These are phyloP conservation scores for Oryza nivara DNA, from an alignment of 176 grass and related monocot species.

Conservation along the genomic window DNA sequence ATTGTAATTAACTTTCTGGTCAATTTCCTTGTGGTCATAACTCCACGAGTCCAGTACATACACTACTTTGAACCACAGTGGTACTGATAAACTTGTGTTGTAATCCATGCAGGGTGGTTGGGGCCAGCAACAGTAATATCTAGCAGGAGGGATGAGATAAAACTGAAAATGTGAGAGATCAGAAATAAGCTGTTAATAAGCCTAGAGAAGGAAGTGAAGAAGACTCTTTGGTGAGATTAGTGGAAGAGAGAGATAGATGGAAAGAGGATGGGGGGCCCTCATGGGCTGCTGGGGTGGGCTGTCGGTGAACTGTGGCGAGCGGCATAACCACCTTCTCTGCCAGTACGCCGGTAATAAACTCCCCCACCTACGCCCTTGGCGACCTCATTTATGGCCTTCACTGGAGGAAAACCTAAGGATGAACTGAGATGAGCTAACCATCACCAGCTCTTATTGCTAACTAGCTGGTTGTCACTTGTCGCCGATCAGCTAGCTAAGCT, in stretches of 20 bases:
- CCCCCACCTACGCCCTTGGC: slow-evolving; percentile 66
- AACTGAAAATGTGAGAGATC: slow-evolving; percentile 20
- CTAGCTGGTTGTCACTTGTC: neutral
- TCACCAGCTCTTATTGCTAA: slow-evolving; percentile 20
- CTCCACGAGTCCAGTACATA: neutral
- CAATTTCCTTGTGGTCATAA: neutral
- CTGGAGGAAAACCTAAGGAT: neutral
- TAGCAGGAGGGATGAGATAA: slow-evolving; percentile 6
- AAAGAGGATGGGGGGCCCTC: neutral
- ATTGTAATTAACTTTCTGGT: slow-evolving; percentile 13
- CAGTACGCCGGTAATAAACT: slow-evolving; percentile 71
- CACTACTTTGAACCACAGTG: neutral
- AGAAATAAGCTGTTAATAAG: neutral
- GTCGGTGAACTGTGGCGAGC: slow-evolving; percentile 60
- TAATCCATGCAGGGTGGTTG: slow-evolving; percentile 21
- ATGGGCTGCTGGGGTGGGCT: slow-evolving; percentile 50
- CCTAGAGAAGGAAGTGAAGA: neutral
- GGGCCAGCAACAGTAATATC: neutral
- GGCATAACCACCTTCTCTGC: slow-evolving; percentile 55
- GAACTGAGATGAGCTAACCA: slow-evolving; percentile 5
- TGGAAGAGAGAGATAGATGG: neutral
- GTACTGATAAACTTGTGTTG: slow-evolving; percentile 21
- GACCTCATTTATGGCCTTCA: slow-evolving; percentile 57
- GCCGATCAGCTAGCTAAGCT: neutral
- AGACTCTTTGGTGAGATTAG: slow-evolving; percentile 21